Evolutionary conservation across 108 stramenopile genomes (phyloP), one percentile per base, ranked within the genome.

Genomic region (Nitzschia sp.): DNA sequence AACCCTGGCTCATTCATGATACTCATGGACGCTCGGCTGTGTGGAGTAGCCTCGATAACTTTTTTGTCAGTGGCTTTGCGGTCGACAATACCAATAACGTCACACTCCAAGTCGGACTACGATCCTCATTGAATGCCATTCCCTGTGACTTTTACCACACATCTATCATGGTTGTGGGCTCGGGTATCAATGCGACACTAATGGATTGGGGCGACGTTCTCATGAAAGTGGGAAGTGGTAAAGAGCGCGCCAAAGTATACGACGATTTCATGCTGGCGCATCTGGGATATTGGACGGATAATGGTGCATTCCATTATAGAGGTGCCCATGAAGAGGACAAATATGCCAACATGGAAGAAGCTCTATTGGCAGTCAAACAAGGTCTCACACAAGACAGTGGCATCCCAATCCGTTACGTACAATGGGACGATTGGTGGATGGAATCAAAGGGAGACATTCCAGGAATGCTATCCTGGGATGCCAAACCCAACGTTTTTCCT

Each of bases 361-460:
- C 66, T 33, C 51, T 66, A 8, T 18, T 66, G 11, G 66, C 15
- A 3, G 26, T 66, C 13, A 66, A 66, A 38, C 19, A 54, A 17
- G 66, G 55, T 17, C 21, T 51, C 17, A 36, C 23, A 13, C 8
- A 33, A 33, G n/a, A 33, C 8, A 17, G 34, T 36, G 13, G 34
- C 9, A 66, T 66, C 19, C 66, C 66, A 24, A 56, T 66, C 11
- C 66, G 66, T 9, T 66, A 56, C 32, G 11, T 56, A 4, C 66
- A 66, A 23, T 66, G 66, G 66, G 66, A 66, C 51, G 66, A 66
- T 32, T 66, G 66, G 66, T 66, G 66, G 66, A 66, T 66, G 66
- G 51, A 66, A 34, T 42, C n/a, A 2, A 54, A 54, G 25, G 66
- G 51, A n/a, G 68, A 70, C 26, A 31, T 70, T 28, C 54, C 54